Conservation (phyloP, 2,329 filamentous ascomycete genomes). For the Berkeleyomyces rouxiae region DNA sequence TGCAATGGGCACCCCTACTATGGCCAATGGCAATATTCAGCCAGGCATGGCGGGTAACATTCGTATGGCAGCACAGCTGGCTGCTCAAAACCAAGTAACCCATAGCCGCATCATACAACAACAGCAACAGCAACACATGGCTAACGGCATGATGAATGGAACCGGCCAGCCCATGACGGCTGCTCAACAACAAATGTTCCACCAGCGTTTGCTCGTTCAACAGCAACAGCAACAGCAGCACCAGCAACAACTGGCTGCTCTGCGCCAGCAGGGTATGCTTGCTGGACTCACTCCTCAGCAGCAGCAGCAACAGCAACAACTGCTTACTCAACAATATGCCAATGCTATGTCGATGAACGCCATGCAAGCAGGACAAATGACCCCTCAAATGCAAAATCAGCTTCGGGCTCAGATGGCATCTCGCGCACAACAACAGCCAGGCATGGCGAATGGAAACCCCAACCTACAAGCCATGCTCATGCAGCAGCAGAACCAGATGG, state of each 20-base stretch:
- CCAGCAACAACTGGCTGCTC: conserved; percentile 18
- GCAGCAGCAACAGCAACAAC: conserved; percentile 16
- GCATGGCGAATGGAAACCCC: background rate
- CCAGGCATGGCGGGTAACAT: background rate
- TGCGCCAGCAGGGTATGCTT: conserved; percentile 2
- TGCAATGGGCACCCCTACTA: conserved; percentile 25
- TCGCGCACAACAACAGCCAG: conserved; percentile 10
- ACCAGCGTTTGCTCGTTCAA: conserved; percentile 14
- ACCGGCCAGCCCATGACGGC: conserved; percentile 21
- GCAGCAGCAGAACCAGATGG: conserved; percentile 28
- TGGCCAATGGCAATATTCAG: conserved; percentile 1
- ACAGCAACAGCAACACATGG: conserved; percentile 27
- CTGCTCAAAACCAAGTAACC: conserved; percentile 22
- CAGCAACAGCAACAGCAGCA: conserved; percentile 22
- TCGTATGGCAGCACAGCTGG: conserved; percentile 27
- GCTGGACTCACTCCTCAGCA: conserved; percentile 3
- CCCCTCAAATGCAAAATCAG: conserved; percentile 14
- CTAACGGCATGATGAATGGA: conserved; percentile 23
- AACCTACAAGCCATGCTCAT: conserved; percentile 20
- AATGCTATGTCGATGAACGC: background rate
- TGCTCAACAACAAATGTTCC: conserved; percentile 21
- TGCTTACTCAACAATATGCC: conserved; percentile 6
- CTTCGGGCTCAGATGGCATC: background rate
- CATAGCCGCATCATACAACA: conserved; percentile 30
- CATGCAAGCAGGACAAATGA: conserved; percentile 15